Conservation (phyloP, 768 basidiomycete species). For the Pisolithus albus region DNA sequence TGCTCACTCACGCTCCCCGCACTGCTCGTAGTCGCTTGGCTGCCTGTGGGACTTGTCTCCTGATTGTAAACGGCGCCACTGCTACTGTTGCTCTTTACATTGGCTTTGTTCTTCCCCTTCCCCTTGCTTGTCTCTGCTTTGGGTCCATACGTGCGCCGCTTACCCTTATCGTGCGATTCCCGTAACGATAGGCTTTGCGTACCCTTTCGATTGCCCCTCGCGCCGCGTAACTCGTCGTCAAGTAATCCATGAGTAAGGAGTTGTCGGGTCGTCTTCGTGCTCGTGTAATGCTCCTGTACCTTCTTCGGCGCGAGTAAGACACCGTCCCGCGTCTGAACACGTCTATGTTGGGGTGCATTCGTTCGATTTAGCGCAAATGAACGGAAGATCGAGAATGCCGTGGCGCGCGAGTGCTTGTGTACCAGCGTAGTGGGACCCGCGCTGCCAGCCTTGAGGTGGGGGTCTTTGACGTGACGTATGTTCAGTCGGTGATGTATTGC, state of each 20-base stretch:
- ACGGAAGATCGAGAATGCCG: slow-evolving; percentile 75
- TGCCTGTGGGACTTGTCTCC: slow-evolving; percentile 21
- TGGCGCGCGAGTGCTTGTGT: slow-evolving; percentile 76
- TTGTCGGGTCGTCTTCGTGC: slow-evolving; percentile 63
- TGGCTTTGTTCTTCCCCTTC: slow-evolving; percentile 25
- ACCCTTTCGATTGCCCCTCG: slow-evolving; percentile 15
- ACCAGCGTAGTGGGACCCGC: slow-evolving; percentile 61
- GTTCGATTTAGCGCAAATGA: slow-evolving; percentile 33
- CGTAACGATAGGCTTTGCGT: slow-evolving; percentile 11
- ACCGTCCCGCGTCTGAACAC: slow-evolving; percentile 25
- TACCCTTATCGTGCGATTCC: slow-evolving; percentile 19
- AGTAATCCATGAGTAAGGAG: slow-evolving; percentile 63
- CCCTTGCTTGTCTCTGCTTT: slow-evolving; percentile 11
- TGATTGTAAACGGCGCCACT: not conserved
- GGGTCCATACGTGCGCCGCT: slow-evolving; percentile 10
- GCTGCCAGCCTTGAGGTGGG: slow-evolving; percentile 35
- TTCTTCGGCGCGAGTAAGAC: slow-evolving; percentile 66
- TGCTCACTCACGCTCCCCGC: slow-evolving; percentile 16
- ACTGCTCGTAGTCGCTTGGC: slow-evolving; percentile 25
- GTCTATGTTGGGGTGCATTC: slow-evolving; percentile 10
- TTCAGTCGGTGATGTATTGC: slow-evolving; percentile 64
- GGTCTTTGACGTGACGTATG: slow-evolving; percentile 49
- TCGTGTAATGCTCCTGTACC: slow-evolving; percentile 76
- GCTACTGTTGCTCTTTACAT: slow-evolving; percentile 18
- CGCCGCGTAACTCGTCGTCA: slow-evolving; percentile 33